phyloP scores from a whole-genome alignment of 2,329 filamentous ascomycete species.

The Aspergillus persii region DNA sequence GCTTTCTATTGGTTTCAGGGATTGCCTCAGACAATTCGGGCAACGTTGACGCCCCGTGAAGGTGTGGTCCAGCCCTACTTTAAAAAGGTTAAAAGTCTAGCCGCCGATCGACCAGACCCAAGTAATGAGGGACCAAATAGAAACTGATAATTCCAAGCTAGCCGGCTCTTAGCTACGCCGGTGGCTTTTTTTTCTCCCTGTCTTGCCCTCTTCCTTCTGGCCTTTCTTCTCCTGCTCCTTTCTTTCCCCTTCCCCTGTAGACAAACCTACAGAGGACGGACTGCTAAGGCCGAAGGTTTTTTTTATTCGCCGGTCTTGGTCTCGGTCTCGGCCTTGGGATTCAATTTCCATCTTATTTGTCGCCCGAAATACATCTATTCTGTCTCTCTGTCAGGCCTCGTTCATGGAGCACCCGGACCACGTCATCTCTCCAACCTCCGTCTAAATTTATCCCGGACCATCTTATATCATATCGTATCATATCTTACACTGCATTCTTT shows the following conservation, averaged over 20 bases:
- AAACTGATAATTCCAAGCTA: background rate
- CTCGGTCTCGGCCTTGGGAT: background rate
- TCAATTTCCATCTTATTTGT: background rate
- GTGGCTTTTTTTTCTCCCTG: background rate
- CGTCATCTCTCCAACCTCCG: background rate
- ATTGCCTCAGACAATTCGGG: background rate
- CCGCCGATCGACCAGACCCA: background rate
- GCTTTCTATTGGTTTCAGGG: background rate
- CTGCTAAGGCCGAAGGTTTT: no score
- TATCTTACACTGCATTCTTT: background rate
- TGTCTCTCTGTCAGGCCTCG: background rate
- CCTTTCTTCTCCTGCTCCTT: background rate
- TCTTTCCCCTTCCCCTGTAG: background rate
- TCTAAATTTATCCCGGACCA: background rate
- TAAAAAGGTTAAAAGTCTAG: background rate
- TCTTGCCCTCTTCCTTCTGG: background rate
- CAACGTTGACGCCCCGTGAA: no score
- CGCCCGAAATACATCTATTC: background rate
- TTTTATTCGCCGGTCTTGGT: background rate
- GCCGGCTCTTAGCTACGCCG: background rate
- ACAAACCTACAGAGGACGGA: no score
- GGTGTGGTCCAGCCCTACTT: background rate
- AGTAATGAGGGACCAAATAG: background rate
- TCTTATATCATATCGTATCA: background rate
- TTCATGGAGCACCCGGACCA: background rate